These are phyloP conservation scores for Coemansia sp. DNA, from an alignment of 192 early-diverging fungal species.

Conservation along the genomic window DNA sequence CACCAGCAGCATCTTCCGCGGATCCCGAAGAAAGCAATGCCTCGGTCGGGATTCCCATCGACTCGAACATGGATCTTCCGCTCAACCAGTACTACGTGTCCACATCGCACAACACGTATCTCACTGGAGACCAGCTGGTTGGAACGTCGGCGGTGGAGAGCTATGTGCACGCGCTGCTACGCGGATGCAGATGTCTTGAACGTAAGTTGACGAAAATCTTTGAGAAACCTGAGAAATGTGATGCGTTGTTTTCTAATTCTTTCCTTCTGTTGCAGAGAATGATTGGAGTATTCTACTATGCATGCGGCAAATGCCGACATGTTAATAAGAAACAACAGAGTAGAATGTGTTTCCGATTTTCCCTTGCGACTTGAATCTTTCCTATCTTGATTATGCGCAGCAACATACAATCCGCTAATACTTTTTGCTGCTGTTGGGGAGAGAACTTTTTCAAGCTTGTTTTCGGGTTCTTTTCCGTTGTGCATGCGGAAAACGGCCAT, in stretches of 20 bases:
- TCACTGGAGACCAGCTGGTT: slow-evolving; percentile 79
- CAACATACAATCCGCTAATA: slow-evolving; percentile 12
- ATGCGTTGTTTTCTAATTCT: too few relatives aligned
- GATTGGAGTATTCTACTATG: background rate
- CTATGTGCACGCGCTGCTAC: slow-evolving; percentile 82
- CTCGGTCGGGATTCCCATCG: background rate
- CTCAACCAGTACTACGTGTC: slow-evolving; percentile 81
- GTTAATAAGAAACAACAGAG: background rate
- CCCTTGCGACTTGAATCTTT: background rate
- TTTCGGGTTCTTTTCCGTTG: background rate
- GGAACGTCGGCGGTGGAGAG: slow-evolving; percentile 79
- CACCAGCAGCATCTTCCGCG: background rate
- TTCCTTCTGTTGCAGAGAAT: too few relatives aligned
- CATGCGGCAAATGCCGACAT: background rate
- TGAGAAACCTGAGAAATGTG: too few relatives aligned
- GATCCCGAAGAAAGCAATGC: background rate
- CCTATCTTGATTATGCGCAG: slow-evolving; percentile 1
- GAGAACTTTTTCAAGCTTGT: background rate
- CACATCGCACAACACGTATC: slow-evolving; percentile 91
- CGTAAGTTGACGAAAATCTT: slow-evolving; percentile 19
- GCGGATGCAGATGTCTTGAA: slow-evolving; percentile 89
- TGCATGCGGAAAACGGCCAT: background rate
- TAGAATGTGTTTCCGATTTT: background rate
- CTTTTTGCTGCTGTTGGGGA: background rate
- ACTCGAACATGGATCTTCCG: slow-evolving; percentile 56